phyloP scores from a whole-genome alignment of 2,329 filamentous ascomycete species.

The Diaporthe citrichinensis region DNA sequence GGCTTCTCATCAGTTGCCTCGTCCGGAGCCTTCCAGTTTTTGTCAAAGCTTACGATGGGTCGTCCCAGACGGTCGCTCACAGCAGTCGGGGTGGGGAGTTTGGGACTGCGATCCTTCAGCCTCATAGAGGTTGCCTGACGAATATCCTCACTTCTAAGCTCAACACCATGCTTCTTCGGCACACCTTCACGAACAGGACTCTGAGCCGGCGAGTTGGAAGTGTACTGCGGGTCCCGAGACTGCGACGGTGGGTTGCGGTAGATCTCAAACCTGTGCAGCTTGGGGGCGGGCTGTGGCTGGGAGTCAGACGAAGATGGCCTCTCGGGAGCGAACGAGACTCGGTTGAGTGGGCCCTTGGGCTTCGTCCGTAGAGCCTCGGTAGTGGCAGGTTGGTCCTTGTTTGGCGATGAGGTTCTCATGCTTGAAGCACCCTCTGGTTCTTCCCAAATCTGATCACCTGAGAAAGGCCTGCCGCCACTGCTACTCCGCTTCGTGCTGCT shows the following conservation, averaged over 20 bases:
- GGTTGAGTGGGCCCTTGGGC: slow-evolving; percentile 75
- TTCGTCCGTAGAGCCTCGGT: slow-evolving; percentile 68
- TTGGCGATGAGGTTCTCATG: slow-evolving; percentile 44
- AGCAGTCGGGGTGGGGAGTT: slow-evolving; percentile 88
- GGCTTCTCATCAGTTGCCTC: slow-evolving; percentile 79
- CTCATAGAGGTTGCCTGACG: slow-evolving; percentile 91
- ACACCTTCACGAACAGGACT: slow-evolving; percentile 53
- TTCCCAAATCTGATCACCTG: slow-evolving; percentile 88
- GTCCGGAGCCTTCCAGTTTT: slow-evolving; percentile 83
- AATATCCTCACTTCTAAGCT: slow-evolving; percentile 90
- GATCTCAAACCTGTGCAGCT: slow-evolving; percentile 72
- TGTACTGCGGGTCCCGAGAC: slow-evolving; percentile 86
- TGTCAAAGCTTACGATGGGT: slow-evolving; percentile 97
- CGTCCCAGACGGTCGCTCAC: slow-evolving; percentile 92
- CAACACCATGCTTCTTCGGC: slow-evolving; percentile 81
- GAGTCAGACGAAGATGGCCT: slow-evolving; percentile 53
- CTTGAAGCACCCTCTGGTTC: slow-evolving; percentile 74
- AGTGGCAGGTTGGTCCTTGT: slow-evolving; percentile 43
- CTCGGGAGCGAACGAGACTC: slow-evolving; percentile 68
- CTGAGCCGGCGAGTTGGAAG: slow-evolving; percentile 67
- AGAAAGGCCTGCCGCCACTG: slow-evolving; percentile 80
- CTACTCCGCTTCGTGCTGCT: slow-evolving; percentile 79
- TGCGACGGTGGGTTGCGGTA: slow-evolving; percentile 87
- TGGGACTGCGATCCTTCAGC: slow-evolving; percentile 87
- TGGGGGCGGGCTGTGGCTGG: slow-evolving; percentile 54